A percentile compares a stretch with the other conserved stretches of the same genome.
phyloP scores from a whole-genome alignment of 345 rosid genomes.

The Syzygium grande region DNA sequence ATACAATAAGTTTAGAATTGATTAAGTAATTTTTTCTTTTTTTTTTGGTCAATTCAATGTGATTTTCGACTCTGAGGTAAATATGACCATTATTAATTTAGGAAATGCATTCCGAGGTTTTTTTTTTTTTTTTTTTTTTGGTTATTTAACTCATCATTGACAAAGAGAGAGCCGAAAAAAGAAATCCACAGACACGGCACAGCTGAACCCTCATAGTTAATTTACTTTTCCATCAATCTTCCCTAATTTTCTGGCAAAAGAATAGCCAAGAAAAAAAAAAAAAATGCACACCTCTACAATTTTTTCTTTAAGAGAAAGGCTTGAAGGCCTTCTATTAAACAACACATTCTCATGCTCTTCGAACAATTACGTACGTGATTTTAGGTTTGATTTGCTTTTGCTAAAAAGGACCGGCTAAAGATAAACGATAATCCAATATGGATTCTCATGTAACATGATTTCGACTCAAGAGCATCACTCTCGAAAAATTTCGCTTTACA shows the following conservation, averaged over 20 bases:
- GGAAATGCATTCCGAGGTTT: not conserved
- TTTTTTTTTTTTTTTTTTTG: no score
- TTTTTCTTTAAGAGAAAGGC: not conserved
- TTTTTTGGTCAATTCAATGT: not conserved
- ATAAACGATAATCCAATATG: not conserved
- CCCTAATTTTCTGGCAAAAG: not conserved
- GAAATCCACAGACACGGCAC: not conserved
- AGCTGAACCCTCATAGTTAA: not conserved
- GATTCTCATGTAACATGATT: not conserved
- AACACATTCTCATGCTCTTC: not conserved
- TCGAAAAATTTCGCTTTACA: not conserved
- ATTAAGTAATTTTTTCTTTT: not conserved
- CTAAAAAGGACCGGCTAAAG: not conserved
- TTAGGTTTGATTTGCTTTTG: not conserved
- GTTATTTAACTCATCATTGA: not conserved
- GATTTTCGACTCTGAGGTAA: not conserved
- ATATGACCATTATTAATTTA: not conserved
- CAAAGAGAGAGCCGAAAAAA: not conserved
- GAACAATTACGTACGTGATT: not conserved
- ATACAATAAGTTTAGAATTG: not conserved
- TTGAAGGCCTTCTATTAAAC: not conserved
- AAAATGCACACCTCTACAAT: not conserved
- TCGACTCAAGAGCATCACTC: not conserved
- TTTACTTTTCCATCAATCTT: not conserved
- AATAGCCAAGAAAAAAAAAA: not conserved